Percentiles rank a stretch among this genome's conserved stretches.
Conservation (phyloP, 768 basidiomycete species). For the Xerocomellus amylosporus region DNA sequence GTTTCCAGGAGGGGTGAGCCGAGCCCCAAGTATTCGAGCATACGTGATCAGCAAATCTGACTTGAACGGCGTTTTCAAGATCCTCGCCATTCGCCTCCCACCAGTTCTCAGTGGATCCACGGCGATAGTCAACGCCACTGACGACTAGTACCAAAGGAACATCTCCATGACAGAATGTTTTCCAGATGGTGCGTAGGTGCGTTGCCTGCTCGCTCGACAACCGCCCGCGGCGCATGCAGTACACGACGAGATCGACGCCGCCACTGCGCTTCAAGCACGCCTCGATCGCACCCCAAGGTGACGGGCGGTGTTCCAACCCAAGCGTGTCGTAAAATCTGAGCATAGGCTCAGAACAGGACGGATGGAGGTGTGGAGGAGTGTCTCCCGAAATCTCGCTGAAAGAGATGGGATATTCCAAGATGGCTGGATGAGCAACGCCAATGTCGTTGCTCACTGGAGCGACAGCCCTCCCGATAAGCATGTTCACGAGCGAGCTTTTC, state of each 20-base stretch:
- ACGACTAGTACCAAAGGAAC: constrained; percentile 21
- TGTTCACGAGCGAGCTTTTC: constrained; percentile 43
- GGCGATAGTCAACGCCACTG: constrained; percentile 12
- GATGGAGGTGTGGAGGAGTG: too few species aligned
- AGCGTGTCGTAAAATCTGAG: constrained; percentile 20
- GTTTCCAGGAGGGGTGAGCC: constrained; percentile 20
- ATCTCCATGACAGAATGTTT: constrained; percentile 8
- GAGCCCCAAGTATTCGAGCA: constrained; percentile 15
- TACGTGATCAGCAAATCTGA: constrained; percentile 18
- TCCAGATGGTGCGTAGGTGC: constrained; percentile 34
- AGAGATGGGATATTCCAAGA: constrained; percentile 13
- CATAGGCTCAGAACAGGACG: background rate
- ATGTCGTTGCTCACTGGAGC: constrained; percentile 28
- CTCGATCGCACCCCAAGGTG: constrained; percentile 15
- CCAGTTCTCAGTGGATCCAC: constrained; percentile 19
- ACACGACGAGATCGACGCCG: constrained; percentile 31
- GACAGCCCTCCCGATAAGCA: constrained; percentile 28
- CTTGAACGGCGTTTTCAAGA: constrained; percentile 1
- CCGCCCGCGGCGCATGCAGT: constrained; percentile 37
- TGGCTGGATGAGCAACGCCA: constrained; percentile 9
- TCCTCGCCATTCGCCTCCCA: constrained; percentile 17
- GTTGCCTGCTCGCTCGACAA: constrained; percentile 28
- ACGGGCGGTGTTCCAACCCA: constrained; percentile 18
- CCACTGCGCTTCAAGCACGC: constrained; percentile 12
- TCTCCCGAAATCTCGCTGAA: background rate